A percentile compares a stretch with the other conserved stretches of the same genome.
These are phyloP conservation scores for Agrocybe pediades DNA, from an alignment of 768 basidiomycete species.

Conservation along the genomic window DNA sequence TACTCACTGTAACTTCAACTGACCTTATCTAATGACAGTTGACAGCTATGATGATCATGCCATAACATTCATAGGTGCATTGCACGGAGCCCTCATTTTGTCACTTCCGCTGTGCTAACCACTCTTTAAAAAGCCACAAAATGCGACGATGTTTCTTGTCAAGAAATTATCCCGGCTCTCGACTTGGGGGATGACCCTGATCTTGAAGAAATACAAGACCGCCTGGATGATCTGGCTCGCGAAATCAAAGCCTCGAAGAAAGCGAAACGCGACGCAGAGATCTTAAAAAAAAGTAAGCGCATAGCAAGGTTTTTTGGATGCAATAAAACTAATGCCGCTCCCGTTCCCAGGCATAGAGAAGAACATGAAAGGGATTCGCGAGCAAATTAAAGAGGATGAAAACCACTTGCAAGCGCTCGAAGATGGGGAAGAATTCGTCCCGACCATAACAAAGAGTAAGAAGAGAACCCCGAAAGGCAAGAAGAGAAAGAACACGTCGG, in stretches of 20 bases:
- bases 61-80: slow-evolving; percentile 62
- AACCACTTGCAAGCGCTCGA: slow-evolving; percentile 49
- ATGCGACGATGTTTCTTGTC: slow-evolving; percentile 64
- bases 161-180: slow-evolving; percentile 54
- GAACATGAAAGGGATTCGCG: slow-evolving; percentile 40
- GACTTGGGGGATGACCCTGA: slow-evolving; percentile 53
- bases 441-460: slow-evolving; percentile 32
- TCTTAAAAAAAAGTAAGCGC: slow-evolving; percentile 41
- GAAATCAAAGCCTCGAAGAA: slow-evolving; percentile 41
- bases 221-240: slow-evolving; percentile 34
- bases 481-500: slow-evolving; percentile 51
- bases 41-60: slow-evolving; percentile 56
- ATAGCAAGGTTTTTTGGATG: neutral
- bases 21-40: neutral
- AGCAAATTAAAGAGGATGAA: slow-evolving; percentile 38
- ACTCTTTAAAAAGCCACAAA: slow-evolving; percentile 46
- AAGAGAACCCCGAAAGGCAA: slow-evolving; percentile 27
- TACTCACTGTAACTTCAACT: neutral
- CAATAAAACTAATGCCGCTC: neutral
- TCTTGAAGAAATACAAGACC: slow-evolving; percentile 50
- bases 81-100: neutral
- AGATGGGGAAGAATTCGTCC: slow-evolving; percentile 43
- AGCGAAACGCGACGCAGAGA: slow-evolving; percentile 41
- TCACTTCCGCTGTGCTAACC: neutral
- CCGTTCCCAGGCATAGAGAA: slow-evolving; percentile 35